A percentile compares a stretch with the other conserved stretches of the same genome.
Evolutionary conservation across 176 grass and related monocot species (phyloP).

Genomic region (Lolium multiflorum): DNA sequence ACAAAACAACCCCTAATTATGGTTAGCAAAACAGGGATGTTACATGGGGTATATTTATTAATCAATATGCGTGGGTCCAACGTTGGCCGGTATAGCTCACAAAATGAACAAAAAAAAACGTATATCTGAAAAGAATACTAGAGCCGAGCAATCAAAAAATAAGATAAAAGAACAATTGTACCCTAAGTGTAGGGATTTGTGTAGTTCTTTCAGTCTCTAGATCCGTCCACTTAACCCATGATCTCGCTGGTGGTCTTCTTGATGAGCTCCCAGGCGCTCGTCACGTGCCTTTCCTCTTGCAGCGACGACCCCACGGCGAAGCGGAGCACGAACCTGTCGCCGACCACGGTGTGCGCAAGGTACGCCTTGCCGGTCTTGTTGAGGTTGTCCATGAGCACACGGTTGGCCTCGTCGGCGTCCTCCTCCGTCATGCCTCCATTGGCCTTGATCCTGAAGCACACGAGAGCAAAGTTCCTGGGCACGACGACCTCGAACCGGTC

Average conservation of each 20-base stretch:
- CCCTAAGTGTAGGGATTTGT: background rate
- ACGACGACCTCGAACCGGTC: background rate
- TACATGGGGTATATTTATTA: no score
- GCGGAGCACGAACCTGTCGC: background rate
- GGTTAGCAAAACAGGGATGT: no score
- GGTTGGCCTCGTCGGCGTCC: background rate
- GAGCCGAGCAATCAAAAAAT: background rate
- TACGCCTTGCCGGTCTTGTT: constrained; percentile 22
- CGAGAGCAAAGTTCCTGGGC: constrained; percentile 9
- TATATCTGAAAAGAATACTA: background rate
- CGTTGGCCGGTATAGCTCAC: background rate
- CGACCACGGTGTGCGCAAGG: constrained; percentile 1
- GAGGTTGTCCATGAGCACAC: background rate
- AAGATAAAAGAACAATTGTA: background rate
- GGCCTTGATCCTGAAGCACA: background rate
- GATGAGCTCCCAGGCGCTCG: constrained; percentile 7
- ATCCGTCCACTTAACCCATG: background rate
- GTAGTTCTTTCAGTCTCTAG: background rate
- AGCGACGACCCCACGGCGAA: constrained; percentile 3
- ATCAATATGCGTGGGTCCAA: no score
- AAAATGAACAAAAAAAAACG: background rate
- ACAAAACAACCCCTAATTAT: no score
- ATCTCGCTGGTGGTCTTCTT: background rate
- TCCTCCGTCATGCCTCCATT: constrained; percentile 5
- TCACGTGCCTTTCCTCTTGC: constrained; percentile 21